phyloP scores from a whole-genome alignment of 257 asterid genomes.

The Plectranthus barbatus region DNA sequence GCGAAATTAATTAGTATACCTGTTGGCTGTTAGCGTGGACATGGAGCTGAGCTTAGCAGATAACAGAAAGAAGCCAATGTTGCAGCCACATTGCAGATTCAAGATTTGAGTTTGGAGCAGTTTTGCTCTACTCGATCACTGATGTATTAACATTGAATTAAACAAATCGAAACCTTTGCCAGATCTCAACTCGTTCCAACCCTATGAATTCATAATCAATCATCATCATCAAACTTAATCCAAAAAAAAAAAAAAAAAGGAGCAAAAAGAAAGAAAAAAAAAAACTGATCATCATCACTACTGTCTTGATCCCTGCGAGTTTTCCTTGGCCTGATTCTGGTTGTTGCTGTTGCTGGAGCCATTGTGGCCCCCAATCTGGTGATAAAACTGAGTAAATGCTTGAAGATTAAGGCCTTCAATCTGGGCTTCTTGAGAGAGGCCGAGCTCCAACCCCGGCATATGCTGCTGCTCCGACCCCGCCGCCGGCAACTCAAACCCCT shows the following conservation, averaged over 20 bases:
- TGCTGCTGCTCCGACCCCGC: slow-evolving; percentile 27
- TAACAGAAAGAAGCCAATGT: slow-evolving; percentile 6
- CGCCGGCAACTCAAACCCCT: slow-evolving; percentile 28
- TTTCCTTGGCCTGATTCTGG: slow-evolving; percentile 26
- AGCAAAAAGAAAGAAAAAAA: neutral
- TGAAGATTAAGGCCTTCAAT: slow-evolving; percentile 51
- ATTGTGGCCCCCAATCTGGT: slow-evolving; percentile 54
- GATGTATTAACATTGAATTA: neutral
- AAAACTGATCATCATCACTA: neutral
- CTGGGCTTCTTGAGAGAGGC: slow-evolving; percentile 65
- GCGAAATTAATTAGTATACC: too few relatives aligned
- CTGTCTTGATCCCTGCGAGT: slow-evolving; percentile 40
- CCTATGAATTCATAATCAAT: neutral
- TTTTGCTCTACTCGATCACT: slow-evolving; percentile 13
- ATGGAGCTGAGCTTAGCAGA: slow-evolving; percentile 19
- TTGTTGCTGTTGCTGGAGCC: slow-evolving; percentile 21
- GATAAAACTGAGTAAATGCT: slow-evolving; percentile 45
- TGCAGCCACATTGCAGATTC: slow-evolving; percentile 14
- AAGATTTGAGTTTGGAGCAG: slow-evolving; percentile 4
- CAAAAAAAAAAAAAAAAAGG: neutral
- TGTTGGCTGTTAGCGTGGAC: slow-evolving; percentile 28
- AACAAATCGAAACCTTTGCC: neutral
- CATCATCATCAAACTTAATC: neutral
- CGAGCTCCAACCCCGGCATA: slow-evolving; percentile 68
- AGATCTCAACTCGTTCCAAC: neutral